phyloP scores from a whole-genome alignment of 441 rosid genomes.

The Monsonia emarginata region DNA sequence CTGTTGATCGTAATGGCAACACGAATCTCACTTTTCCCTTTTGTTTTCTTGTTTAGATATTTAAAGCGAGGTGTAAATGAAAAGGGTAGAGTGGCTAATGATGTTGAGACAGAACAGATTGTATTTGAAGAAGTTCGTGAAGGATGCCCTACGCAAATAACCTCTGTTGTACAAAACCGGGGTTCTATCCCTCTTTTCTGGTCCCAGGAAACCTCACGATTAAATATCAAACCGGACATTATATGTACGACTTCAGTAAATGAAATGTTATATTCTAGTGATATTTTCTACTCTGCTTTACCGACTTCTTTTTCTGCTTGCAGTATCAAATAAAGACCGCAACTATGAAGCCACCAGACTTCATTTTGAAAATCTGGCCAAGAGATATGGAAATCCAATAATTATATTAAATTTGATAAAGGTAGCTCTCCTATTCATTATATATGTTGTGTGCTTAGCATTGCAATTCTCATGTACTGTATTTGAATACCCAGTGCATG shows the following conservation, averaged over 20 bases:
- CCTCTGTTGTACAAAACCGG: slow-evolving; percentile 87
- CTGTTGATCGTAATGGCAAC: neutral
- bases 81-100: slow-evolving; percentile 94
- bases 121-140: slow-evolving; percentile 79
- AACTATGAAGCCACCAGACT: slow-evolving; percentile 84
- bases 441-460: neutral
- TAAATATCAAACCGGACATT: slow-evolving; percentile 92
- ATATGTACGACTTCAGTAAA: slow-evolving; percentile 36
- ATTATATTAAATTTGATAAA: slow-evolving; percentile 86
- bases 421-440: slow-evolving; percentile 30
- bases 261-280: slow-evolving; percentile 6
- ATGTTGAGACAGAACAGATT: slow-evolving; percentile 97
- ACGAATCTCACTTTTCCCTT: slow-evolving; percentile 10
- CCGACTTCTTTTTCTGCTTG: slow-evolving; percentile 20
- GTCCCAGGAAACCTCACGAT: slow-evolving; percentile 96
- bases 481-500: neutral
- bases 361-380: slow-evolving; percentile 84
- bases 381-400: slow-evolving; percentile 92
- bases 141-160: slow-evolving; percentile 63
- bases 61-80: slow-evolving; percentile 93
- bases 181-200: slow-evolving; percentile 97
- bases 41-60: slow-evolving; percentile 48
- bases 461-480: neutral
- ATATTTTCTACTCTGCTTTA: slow-evolving; percentile 6
- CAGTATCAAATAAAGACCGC: slow-evolving; percentile 86